Evolutionary conservation across 2,329 filamentous ascomycete genomes (phyloP), one percentile per base, ranked within the genome.

Genomic region (Teratosphaeria epicoccoides): DNA sequence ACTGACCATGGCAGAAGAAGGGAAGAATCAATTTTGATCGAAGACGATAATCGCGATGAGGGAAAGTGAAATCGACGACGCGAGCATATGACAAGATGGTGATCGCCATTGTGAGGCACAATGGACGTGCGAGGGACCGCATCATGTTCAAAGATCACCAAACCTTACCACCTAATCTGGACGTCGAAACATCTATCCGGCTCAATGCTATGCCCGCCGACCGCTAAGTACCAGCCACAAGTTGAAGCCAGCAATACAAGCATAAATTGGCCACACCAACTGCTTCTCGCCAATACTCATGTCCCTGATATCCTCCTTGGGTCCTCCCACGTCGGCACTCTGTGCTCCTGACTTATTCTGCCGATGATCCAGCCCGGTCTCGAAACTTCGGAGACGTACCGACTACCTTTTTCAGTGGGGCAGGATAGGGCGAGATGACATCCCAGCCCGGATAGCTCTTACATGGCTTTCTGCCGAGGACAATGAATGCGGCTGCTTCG

Each of bases 261-360:
- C 81, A 70, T 93, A 87, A 60, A 91, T 91, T 0, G 87, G 86
- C 81, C 84, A 90, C 6, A 91, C 71, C 52, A 81, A 74, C 24
- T 90, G 68, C 61, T 81, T 80, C 62, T 88, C 78, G 0, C 87
- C 86, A 26, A 87, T 71, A 2, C 67, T 56, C 52, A 88, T 63
- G 46, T 70, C 63, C 37, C 69, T 65, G 46, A 76, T 68, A n/a
- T 72, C 66, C 10, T 72, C 66, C 24, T 57, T 57, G 1, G 63
- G 50, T 0, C 75, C 37, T 73, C 69, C 80, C 84, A 88, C 1
- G 71, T 73, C 59, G 91, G 63, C 50, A 88, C 81, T 0, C 84
- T 85, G 68, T 91, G 87, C 69, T 93, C 87, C 70, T 91, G 87
- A 57, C 82, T 84, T 52, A 91, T 79, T 24, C 80, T 76, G 12